A percentile compares a stretch with the other conserved stretches of the same genome.
phyloP scores from a whole-genome alignment of 2,329 filamentous ascomycete species.

The Stemphylium beticola region DNA sequence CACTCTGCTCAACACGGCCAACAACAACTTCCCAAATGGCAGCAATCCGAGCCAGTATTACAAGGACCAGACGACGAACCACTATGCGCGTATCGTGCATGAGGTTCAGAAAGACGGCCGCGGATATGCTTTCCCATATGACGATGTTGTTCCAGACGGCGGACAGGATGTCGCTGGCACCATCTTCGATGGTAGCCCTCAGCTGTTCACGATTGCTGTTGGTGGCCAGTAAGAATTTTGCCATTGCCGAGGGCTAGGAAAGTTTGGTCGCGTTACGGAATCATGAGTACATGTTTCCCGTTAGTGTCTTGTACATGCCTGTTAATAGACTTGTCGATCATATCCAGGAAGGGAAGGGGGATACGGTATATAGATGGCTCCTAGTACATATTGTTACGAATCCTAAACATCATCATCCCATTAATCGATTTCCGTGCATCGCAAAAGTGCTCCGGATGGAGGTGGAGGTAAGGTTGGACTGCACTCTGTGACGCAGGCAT shows the following conservation, averaged over 20 bases:
- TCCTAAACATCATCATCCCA: no score
- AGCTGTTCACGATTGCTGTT: constrained; percentile 55
- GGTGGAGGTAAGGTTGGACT: no score
- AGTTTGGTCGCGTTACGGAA: no score
- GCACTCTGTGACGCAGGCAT: no score
- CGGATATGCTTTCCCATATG: constrained; percentile 72
- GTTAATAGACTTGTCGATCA: no score
- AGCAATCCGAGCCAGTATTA: constrained; percentile 43
- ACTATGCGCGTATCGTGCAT: constrained; percentile 68
- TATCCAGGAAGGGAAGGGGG: no score
- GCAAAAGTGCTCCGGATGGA: no score
- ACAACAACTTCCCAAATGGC: constrained; percentile 48
- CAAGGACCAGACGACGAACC: constrained; percentile 53
- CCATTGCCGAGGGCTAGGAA: background rate
- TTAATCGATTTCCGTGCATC: no score
- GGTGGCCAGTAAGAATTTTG: constrained; percentile 47
- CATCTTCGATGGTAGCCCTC: constrained; percentile 56
- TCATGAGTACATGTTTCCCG: no score
- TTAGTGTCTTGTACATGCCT: no score
- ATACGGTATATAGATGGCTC: no score
- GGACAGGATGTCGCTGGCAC: constrained; percentile 62
- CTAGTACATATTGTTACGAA: no score
- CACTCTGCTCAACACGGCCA: constrained; percentile 62
- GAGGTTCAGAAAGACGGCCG: constrained; percentile 63
- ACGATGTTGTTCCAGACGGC: constrained; percentile 68